A percentile compares a stretch with the other conserved stretches of the same genome.
Conservation (phyloP, 768 basidiomycete species). For the Termitomyces sp. region DNA sequence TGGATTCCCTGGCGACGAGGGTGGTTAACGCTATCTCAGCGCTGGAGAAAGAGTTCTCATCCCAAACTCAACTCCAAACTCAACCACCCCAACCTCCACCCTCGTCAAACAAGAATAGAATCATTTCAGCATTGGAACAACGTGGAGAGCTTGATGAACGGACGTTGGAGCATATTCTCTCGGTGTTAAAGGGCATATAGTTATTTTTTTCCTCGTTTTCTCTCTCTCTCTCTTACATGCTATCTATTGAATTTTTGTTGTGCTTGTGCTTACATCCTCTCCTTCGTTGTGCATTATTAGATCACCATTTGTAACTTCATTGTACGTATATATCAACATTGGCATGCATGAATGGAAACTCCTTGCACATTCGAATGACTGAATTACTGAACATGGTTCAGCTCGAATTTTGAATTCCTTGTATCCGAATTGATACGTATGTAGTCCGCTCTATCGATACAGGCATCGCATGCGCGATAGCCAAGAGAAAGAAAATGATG, state of each 20-base stretch:
- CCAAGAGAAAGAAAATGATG: constrained; percentile 2
- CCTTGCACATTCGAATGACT: neutral
- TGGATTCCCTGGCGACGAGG: constrained; percentile 72
- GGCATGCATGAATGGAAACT: neutral
- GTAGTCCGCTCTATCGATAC: constrained; percentile 10
- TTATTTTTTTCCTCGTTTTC: constrained; percentile 8
- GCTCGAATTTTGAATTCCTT: neutral
- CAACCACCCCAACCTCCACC: constrained; percentile 6
- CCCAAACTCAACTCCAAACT: constrained; percentile 5
- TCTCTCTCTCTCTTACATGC: constrained; percentile 7
- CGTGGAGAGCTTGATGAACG: constrained; percentile 42
- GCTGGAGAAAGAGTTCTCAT: constrained; percentile 24
- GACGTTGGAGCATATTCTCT: constrained; percentile 42
- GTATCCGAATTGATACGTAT: neutral
- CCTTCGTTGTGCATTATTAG: constrained; percentile 9
- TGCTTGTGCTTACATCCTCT: neutral
- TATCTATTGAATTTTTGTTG: constrained; percentile 9
- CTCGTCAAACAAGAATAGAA: constrained; percentile 21
- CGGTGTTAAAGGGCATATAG: constrained; percentile 26
- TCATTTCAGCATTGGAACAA: constrained; percentile 32
- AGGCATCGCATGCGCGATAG: constrained; percentile 3
- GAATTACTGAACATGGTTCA: neutral
- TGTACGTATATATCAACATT: constrained; percentile 7
- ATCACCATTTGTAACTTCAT: constrained; percentile 7
- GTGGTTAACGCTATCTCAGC: constrained; percentile 68